Base-by-base conservation (phyloP, 495 filamentous ascomycete genomes). In the Tuber calosporum region DNA sequence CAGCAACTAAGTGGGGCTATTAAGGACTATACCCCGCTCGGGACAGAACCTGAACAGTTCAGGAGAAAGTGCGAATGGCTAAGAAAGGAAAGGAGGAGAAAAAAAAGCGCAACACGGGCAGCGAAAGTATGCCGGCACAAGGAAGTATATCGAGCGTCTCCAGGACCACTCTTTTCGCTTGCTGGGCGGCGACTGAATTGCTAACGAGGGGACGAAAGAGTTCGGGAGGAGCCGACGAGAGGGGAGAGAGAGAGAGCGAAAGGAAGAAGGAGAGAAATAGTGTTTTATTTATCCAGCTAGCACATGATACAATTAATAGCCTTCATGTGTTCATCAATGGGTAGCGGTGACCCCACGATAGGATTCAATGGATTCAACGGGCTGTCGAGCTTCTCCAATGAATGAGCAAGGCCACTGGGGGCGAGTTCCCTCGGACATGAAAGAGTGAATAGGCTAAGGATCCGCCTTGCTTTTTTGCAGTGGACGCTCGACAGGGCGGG, bases 101-200 rank as follows among this genome's bases (percentile, higher is more conserved):
- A 34, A n/a, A n/a, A 53, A 6, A 53, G 9, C 13, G n/a, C 26
- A 58, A 58, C 11, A 58, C 48, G 9, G n/a, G 26, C 26, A 62
- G 53, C 26, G 53, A 62, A 62, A 34, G 53, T 62, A 62, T 62
- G 30, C 13, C 53, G 53, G 15, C 13, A 13, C 53, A 62, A 62
- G 53, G 53, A 34, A 62, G 53, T 62, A 62, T 62, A 62, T 62
- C 53, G 53, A 62, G 53, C 53, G 53, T 62, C 53, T 17, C 53
- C 53, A 62, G 53, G 53, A 62, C 53, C 53, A 62, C 53, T 62
- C 53, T 19, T 26, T 62, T 62, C 53, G 53, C 53, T 62, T 62
- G 53, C 53, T 62, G 19, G 11, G 53, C 34, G 34, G 26, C 53
- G 53, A 62, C 53, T 62, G 34, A 62, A 62, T 62, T 62, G 13